A percentile compares a stretch with the other conserved stretches of the same genome.
Conservation (phyloP, 805 yeast genomes). For the Lachancea dasiensis region DNA sequence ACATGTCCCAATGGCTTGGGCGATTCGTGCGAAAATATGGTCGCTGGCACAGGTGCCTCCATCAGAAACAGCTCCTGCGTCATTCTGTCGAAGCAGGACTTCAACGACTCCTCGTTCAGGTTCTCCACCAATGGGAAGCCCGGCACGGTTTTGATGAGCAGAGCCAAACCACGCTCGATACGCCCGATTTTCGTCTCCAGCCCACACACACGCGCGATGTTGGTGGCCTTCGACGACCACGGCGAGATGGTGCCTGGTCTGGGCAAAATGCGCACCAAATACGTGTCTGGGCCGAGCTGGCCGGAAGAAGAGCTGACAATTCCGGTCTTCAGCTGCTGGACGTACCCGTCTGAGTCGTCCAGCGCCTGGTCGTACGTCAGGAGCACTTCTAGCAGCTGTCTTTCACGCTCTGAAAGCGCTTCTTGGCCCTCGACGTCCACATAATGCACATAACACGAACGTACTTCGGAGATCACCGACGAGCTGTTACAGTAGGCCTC, state of each 20-base stretch:
- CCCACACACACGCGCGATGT: slow-evolving; percentile 86
- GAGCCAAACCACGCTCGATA: slow-evolving; percentile 84
- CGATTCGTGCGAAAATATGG: slow-evolving; percentile 66
- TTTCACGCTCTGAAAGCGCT: slow-evolving; percentile 36
- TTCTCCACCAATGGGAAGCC: slow-evolving; percentile 61
- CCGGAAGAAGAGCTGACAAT: slow-evolving; percentile 21
- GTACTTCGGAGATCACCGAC: slow-evolving; percentile 61
- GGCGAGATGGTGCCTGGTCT: slow-evolving; percentile 96
- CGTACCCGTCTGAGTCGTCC: slow-evolving; percentile 42
- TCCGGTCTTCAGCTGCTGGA: slow-evolving; percentile 24
- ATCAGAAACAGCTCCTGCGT: slow-evolving; percentile 66
- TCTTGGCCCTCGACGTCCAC: slow-evolving; percentile 45
- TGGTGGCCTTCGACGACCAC: slow-evolving; percentile 98
- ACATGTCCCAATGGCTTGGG: slow-evolving; percentile 82
- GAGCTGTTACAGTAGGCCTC: slow-evolving; percentile 59
- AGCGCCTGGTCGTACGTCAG: slow-evolving; percentile 69
- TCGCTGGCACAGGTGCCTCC: slow-evolving; percentile 57
- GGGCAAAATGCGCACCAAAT: slow-evolving; percentile 74
- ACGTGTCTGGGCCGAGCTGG: slow-evolving; percentile 39
- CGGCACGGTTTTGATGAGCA: slow-evolving; percentile 62
- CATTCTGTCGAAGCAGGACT: slow-evolving; percentile 87
- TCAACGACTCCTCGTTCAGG: slow-evolving; percentile 50
- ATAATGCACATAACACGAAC: slow-evolving; percentile 76
- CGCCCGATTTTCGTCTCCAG: slow-evolving; percentile 64
- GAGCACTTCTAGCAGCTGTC: slow-evolving; percentile 49